Conservation (phyloP, 192 early-diverging fungal species). For the Polychytrium aggregatum region DNA sequence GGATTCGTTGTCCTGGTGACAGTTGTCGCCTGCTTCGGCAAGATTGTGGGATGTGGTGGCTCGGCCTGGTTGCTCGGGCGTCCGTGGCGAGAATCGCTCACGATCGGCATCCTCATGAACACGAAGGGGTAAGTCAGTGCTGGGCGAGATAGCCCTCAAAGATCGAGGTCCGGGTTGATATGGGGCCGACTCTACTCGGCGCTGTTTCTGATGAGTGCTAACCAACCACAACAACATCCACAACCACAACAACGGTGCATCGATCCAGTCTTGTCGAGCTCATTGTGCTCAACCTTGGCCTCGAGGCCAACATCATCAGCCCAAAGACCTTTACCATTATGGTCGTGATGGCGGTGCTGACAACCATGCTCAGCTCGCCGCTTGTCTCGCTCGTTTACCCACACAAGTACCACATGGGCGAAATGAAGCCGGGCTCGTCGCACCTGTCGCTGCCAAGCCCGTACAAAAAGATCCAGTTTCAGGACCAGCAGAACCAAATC, state of each 20-base stretch:
- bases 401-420: too few relatives aligned
- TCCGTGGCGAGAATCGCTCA: conserved; percentile 70
- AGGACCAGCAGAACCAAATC: too few relatives aligned
- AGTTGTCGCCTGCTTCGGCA: conserved; percentile 68
- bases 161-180: background rate
- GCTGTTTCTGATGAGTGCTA: too few relatives aligned
- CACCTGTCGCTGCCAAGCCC: too few relatives aligned
- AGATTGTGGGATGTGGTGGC: conserved; percentile 68
- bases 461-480: too few relatives aligned
- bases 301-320: conserved; percentile 74
- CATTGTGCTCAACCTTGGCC: conserved; percentile 90
- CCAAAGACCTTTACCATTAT: conserved; percentile 55
- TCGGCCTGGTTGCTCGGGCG: conserved; percentile 59
- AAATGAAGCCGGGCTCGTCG: too few relatives aligned
- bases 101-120: conserved; percentile 88
- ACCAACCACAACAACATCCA: too few relatives aligned
- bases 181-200: too few relatives aligned
- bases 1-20: conserved; percentile 66
- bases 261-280: conserved; percentile 71
- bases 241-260: background rate
- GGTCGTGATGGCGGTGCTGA: conserved; percentile 73
- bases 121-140: conserved; percentile 60
- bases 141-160: background rate
- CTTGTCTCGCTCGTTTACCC: conserved; percentile 62
- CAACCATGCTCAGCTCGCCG: conserved; percentile 83